These are phyloP conservation scores for Rhipidocladum racemiflorum DNA, from an alignment of 176 grass and related monocot genomes.

Conservation along the genomic window DNA sequence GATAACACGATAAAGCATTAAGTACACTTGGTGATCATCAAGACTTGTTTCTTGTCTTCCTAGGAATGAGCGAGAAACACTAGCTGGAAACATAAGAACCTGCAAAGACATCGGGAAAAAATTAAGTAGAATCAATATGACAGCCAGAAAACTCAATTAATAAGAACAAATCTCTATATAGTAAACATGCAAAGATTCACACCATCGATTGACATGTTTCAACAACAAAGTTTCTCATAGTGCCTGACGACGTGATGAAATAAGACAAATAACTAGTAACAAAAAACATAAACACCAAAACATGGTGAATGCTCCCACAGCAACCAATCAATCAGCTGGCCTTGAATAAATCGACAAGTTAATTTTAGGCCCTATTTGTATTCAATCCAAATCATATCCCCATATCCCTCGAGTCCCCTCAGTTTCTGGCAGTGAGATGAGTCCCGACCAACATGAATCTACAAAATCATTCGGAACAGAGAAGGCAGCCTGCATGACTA, in stretches of 20 bases:
- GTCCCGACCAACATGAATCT: neutral
- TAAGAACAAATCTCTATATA: slow-evolving; percentile 21
- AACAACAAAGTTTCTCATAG: slow-evolving; percentile 18
- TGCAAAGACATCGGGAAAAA: slow-evolving; percentile 10
- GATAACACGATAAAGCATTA: neutral
- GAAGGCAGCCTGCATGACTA: neutral
- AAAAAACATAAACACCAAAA: neutral
- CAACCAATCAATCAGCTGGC: slow-evolving; percentile 16
- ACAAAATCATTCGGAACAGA: slow-evolving; percentile 4
- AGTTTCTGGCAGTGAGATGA: neutral
- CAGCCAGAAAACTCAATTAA: slow-evolving; percentile 10
- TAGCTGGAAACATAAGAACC: slow-evolving; percentile 28
- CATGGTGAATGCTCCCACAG: neutral
- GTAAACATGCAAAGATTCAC: slow-evolving; percentile 18
- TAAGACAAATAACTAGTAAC: neutral
- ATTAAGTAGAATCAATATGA: neutral
- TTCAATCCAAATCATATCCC: neutral
- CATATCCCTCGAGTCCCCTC: neutral
- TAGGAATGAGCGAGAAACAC: slow-evolving; percentile 20
- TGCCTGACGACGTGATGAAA: neutral
- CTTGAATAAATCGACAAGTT: slow-evolving; percentile 27
- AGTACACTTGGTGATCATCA: slow-evolving; percentile 4
- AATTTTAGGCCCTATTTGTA: slow-evolving; percentile 8
- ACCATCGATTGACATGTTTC: slow-evolving; percentile 25
- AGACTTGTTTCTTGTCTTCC: slow-evolving; percentile 5